Evolutionary conservation across 345 rosid genomes (phyloP).

Genomic region (Clarkia xantiana): DNA sequence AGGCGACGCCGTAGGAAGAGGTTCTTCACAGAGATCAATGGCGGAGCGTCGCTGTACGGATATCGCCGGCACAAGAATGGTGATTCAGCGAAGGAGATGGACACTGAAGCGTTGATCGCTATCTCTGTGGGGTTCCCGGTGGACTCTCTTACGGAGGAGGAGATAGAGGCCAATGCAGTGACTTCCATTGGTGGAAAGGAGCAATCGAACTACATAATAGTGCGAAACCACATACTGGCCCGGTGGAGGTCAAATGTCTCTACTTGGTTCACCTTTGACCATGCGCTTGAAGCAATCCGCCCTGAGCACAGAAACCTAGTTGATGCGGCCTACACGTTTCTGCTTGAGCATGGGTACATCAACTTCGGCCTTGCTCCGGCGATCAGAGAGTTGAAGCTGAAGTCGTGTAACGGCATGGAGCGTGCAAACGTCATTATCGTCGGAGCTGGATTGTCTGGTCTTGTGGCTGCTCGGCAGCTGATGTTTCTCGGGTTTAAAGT

Average conservation of each 20-base stretch:
- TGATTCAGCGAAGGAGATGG: slow-evolving; percentile 52
- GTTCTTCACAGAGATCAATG: slow-evolving; percentile 76
- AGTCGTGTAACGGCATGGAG: slow-evolving; percentile 32
- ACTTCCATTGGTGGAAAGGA: slow-evolving; percentile 54
- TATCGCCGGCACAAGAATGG: slow-evolving; percentile 41
- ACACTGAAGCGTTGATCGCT: slow-evolving; percentile 67
- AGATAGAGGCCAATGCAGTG: slow-evolving; percentile 85
- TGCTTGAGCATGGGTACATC: slow-evolving; percentile 73
- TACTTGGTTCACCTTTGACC: slow-evolving; percentile 62
- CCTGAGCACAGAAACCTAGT: slow-evolving; percentile 54
- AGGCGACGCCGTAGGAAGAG: slow-evolving; percentile 76
- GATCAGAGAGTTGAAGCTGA: slow-evolving; percentile 54
- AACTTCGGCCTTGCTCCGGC: slow-evolving; percentile 69
- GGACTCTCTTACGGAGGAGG: slow-evolving; percentile 85
- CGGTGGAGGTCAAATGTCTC: slow-evolving; percentile 82
- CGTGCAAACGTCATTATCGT: slow-evolving; percentile 66
- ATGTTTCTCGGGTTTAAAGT: slow-evolving; percentile 81
- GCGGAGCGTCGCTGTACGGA: slow-evolving; percentile 43
- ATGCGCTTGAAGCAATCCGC: slow-evolving; percentile 61
- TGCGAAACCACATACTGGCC: slow-evolving; percentile 70
- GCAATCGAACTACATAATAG: slow-evolving; percentile 65
- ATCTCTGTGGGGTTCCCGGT: slow-evolving; percentile 86
- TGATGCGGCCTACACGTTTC: slow-evolving; percentile 56
- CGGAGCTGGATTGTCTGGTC: slow-evolving; percentile 80
- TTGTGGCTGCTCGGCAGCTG: slow-evolving; percentile 80